Evolutionary conservation across 768 basidiomycete species (phyloP), one percentile per base, ranked within the genome.

Genomic region (Trametopsis cervina): DNA sequence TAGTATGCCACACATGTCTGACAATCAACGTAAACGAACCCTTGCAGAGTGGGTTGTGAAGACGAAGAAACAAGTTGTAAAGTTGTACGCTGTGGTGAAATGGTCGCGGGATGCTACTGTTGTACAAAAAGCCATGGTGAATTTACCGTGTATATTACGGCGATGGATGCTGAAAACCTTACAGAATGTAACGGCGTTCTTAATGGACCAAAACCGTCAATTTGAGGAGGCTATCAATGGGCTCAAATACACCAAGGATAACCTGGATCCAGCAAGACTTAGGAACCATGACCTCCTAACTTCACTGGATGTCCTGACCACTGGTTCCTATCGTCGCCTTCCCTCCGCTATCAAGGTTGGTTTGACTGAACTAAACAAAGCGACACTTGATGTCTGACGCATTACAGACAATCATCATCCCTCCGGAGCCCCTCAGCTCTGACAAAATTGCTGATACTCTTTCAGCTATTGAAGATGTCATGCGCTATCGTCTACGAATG

Each of bases 201-300:
- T 95, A 21, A 78, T 88, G 75, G 78, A 78, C 46, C 90, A 93
- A 63, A 91, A 90, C 55, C 74, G 75, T 25, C 89, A 92, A 62
- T 89, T 96, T 56, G 85, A 87, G 43, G 73, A 77, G 35, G 78
- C 80, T 12, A 76, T 90, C 13, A 60, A 63, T 40, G 75, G 76
- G 20, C 66, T 96, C 20, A 78, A 73, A 36, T 77, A 78, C 57
- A 78, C 80, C 1, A 83, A 78, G 52, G 78, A 86, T 43, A 74
- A 75, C 37, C 68, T 97, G 42, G 83, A 87, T 56, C 76, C 82
- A 33, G 85, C 92, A 29, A 80, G 94, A 60, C 76, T 92, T 17
- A 83, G 94, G 48, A 97, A 97, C 66, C 91, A 94, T 52, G 95
- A 98, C 65, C 70, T 97, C 20, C 74, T 93, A 3, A 95, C 92